Percentiles rank a stretch among this genome's conserved stretches.
Evolutionary conservation across 495 filamentous ascomycete species (phyloP).

Genomic region (Diplogelasinospora grovesii): DNA sequence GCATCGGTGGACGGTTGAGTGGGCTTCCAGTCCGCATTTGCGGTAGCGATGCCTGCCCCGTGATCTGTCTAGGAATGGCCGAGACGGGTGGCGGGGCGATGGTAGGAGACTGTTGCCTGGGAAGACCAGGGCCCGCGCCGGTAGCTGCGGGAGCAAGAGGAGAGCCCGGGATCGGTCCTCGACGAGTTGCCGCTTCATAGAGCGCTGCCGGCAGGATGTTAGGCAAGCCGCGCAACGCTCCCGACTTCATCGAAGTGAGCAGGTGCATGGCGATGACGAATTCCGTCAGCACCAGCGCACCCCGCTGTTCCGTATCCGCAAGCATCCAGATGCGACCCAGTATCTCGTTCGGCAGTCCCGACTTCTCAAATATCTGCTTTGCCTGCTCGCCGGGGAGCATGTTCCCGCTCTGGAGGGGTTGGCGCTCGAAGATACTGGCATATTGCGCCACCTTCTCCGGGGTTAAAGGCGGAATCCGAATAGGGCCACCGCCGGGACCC

Average conservation of each 20-base stretch:
- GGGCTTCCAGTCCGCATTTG: conserved; percentile 62
- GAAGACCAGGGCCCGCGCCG: too few species aligned
- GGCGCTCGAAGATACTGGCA: conserved; percentile 77
- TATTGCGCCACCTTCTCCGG: conserved; percentile 88
- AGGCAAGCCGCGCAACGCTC: conserved; percentile 70
- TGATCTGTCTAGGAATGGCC: conserved; percentile 39
- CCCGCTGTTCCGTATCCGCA: conserved; percentile 85
- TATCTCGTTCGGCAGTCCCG: conserved; percentile 80
- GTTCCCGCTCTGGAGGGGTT: conserved; percentile 62
- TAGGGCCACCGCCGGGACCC: conserved; percentile 59
- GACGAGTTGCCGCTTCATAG: conserved; percentile 83
- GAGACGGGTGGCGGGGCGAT: conserved; percentile 21
- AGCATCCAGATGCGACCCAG: conserved; percentile 93
- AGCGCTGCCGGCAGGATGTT: conserved; percentile 75
- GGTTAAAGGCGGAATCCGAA: conserved; percentile 84
- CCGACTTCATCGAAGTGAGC: conserved; percentile 80
- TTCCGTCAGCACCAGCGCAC: conserved; percentile 79
- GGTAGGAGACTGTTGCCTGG: conserved; percentile 27
- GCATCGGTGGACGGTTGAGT: conserved; percentile 53
- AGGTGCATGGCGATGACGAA: conserved; percentile 99
- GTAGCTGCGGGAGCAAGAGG: too few species aligned
- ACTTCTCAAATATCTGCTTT: conserved; percentile 91
- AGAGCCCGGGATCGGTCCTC: conserved; percentile 46
- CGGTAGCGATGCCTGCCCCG: conserved; percentile 29
- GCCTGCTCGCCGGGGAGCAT: conserved; percentile 85